Base-by-base conservation (phyloP, 176 grass and related monocot genomes). In the Juncus inflexus region DNA sequence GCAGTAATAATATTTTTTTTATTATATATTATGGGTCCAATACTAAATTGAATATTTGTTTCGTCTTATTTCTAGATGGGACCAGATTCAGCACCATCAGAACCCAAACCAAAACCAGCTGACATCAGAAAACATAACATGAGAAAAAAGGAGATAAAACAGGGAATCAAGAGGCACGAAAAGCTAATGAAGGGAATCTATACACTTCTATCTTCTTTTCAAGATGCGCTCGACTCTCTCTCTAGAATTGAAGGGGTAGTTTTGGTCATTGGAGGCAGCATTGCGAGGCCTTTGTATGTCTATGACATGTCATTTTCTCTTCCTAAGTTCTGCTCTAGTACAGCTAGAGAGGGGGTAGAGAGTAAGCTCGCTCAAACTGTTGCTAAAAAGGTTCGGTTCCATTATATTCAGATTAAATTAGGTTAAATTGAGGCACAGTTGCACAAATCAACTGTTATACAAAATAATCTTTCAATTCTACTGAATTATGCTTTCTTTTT, bases 111-210 rank as follows among this genome's bases (percentile, higher is more conserved):
- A 60, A 96, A 88, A 75, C 82, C 78, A 70, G 78, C 87, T 60
- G 65, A 87, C 52, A 74, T 66, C 74, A 84, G 84, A 60, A 90
- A 87, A 47, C 69, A 90, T 64, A 96, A 81, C 60, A 73, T 43
- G 39, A 86, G 66, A 53, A 90, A 88, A 87, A 88, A 78, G 76
- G 84, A 70, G 50, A 70, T 90, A 56, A 90, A 86, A 67, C 43
- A 83, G 37, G 83, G 45, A 58, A 90, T 96, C 61, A 90, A 85
- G 74, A 96, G 83, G 76, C 81, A 83, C 53, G 84, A 90, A 63
- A 96, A 90, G 62, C 80, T 96, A 75, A 96, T 90, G 91, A 83
- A 76, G 58, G 58, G 62, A 59, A 83, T 88, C 47, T 90, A 86
- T 51, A 66, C 55, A 56, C 64, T 87, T 61, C 84, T 87, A 63